Conservation (phyloP, 1,139 yeast species). For the Suhomyces panamericanus region DNA sequence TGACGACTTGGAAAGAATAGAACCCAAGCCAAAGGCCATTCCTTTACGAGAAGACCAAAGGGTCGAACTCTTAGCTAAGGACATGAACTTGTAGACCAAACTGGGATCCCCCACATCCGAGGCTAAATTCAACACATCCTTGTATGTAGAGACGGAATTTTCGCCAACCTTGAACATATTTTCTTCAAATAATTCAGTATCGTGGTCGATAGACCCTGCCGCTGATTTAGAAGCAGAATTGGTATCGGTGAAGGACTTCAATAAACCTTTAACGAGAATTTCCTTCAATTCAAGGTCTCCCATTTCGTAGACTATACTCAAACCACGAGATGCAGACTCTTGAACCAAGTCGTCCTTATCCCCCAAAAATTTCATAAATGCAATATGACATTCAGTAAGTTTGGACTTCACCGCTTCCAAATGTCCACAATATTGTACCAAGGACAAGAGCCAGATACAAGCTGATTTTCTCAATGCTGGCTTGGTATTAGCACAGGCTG, state of each 20-base stretch:
- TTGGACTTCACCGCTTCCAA: slow-evolving; percentile 40
- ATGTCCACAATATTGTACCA: slow-evolving; percentile 72
- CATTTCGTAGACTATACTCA: slow-evolving; percentile 76
- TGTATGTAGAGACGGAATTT: slow-evolving; percentile 85
- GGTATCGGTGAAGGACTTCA: slow-evolving; percentile 77
- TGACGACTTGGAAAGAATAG: slow-evolving; percentile 76
- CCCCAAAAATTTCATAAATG: slow-evolving; percentile 73
- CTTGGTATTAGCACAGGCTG: slow-evolving; percentile 60
- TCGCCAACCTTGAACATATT: slow-evolving; percentile 79
- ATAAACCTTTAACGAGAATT: slow-evolving; percentile 69
- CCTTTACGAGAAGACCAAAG: slow-evolving; percentile 94
- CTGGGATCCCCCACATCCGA: slow-evolving; percentile 96
- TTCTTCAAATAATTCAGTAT: slow-evolving; percentile 82
- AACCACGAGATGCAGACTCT: slow-evolving; percentile 89
- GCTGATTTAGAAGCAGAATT: slow-evolving; percentile 49
- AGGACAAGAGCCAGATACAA: slow-evolving; percentile 82
- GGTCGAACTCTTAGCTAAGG: slow-evolving; percentile 83
- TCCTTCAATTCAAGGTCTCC: slow-evolving; percentile 73
- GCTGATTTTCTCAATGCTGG: slow-evolving; percentile 75
- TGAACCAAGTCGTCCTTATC: slow-evolving; percentile 84
- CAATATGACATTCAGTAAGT: slow-evolving; percentile 61
- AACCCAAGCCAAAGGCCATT: slow-evolving; percentile 89
- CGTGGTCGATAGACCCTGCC: slow-evolving; percentile 73
- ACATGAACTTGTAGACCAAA: slow-evolving; percentile 91
- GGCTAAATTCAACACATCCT: slow-evolving; percentile 80